These are phyloP conservation scores for Aquilaria sinensis DNA, from an alignment of 345 rosid genomes.

Conservation along the genomic window DNA sequence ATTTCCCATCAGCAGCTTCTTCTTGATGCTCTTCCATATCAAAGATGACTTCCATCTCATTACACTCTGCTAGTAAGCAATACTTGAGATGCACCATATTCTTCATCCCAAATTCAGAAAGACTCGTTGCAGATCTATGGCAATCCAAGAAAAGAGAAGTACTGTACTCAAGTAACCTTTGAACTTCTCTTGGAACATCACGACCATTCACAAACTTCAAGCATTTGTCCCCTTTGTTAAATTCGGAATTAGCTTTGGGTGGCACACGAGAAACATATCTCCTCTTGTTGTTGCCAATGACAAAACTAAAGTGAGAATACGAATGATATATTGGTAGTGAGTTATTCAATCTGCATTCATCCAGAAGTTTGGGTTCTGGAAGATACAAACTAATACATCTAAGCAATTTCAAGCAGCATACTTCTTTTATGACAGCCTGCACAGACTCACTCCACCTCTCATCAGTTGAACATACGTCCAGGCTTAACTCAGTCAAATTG, in stretches of 20 bases:
- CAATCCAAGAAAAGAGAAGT: conserved; percentile 23
- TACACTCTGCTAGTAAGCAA: conserved; percentile 26
- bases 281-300: conserved; percentile 13
- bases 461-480: conserved; percentile 11
- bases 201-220: conserved; percentile 23
- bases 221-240: conserved; percentile 12
- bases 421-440: conserved; percentile 10
- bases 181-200: not conserved
- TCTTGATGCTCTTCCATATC: conserved; percentile 1
- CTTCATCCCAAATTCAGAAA: conserved; percentile 15
- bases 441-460: conserved; percentile 17
- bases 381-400: conserved; percentile 13
- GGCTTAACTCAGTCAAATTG: conserved; percentile 2
- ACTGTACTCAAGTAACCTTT: conserved; percentile 5
- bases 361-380: conserved; percentile 13
- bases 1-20: not conserved
- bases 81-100: conserved; percentile 17
- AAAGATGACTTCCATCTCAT: conserved; percentile 9
- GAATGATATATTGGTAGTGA: not conserved
- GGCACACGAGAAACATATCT: conserved; percentile 25
- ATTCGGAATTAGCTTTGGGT: conserved; percentile 4
- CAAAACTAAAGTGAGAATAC: conserved; percentile 14
- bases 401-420: conserved; percentile 6
- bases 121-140: conserved; percentile 5
- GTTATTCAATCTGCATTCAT: not conserved